Evolutionary conservation across 352 stramenopile species (phyloP), one percentile per base, ranked within the genome.

Genomic region (Pythium phragmitis): DNA sequence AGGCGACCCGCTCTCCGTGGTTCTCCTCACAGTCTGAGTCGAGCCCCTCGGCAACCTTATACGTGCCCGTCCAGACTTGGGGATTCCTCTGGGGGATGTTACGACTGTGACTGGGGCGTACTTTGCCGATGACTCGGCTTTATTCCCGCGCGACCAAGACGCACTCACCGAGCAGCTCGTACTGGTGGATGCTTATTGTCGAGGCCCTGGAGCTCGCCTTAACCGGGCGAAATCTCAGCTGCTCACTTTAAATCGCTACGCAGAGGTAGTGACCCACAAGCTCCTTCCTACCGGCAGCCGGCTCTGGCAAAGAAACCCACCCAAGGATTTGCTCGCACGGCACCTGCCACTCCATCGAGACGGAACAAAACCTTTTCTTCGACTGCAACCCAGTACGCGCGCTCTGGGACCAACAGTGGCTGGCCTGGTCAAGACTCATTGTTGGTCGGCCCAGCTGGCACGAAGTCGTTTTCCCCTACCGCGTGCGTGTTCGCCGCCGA

Each of bases 111-210:
- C 57, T 6, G 54, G 53, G 13, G 14, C 68, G 19, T 72, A 70
- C 42, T 72, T 72, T 53, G 57, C 62, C 8, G 57, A 71, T 42
- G 68, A 72, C 37, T 69, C 68, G 17, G 67, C 60, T 16, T 28
- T 75, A 7, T 47, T 72, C 6, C 41, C 48, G 7, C 19, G 34
- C 11, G 37, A 51, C 2, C 41, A 47, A 3, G 8, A 45, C 14
- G 34, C 41, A 3, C 48, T 58, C 2, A 41, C 63, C 1, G 36
- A 47, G 26, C 52, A 72, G 37, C 52, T 72, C 30, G 47, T 42
- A 1, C 16, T 75, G 1, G 63, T 75, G 17, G n/a, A 69, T 4
- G n/a, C 45, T 8, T 75, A 72, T 26, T 75, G 69, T 33, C 26
- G 23, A 8, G 64, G 57, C 4, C 72, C 69, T 26, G 69, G 58